Percentiles rank a stretch among this genome's conserved stretches.
Conservation (phyloP, 352 stramenopile species). For the Albugo candida region DNA sequence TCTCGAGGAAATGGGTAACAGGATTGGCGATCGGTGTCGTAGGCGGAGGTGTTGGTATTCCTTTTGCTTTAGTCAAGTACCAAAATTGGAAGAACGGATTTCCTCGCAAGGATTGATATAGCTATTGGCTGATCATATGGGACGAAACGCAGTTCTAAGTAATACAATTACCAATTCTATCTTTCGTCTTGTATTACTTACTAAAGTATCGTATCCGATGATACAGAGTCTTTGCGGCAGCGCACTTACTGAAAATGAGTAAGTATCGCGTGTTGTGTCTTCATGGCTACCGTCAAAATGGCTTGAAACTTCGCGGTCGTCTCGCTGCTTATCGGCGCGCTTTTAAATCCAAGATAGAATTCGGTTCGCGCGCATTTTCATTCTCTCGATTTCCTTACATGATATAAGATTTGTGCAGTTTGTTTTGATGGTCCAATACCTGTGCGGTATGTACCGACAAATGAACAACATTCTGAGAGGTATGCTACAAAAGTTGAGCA, state of each 20-base stretch:
- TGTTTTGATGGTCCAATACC: conserved; percentile 55
- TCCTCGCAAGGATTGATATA: conserved; percentile 47
- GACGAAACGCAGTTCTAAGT: no score
- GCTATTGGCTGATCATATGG: no score
- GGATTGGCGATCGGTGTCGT: conserved; percentile 38
- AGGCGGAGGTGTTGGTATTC: conserved; percentile 35
- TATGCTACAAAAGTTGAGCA: conserved; percentile 2
- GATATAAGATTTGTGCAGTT: conserved; percentile 15
- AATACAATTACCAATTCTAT: no score
- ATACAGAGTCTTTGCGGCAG: no score
- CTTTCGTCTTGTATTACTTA: no score
- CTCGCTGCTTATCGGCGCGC: conserved; percentile 47
- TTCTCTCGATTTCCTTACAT: not conserved
- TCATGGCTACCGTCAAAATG: conserved; percentile 67
- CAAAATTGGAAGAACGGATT: conserved; percentile 84
- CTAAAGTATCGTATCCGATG: no score
- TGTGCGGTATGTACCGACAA: conserved; percentile 48
- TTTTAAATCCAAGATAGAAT: conserved; percentile 65
- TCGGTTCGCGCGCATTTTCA: conserved; percentile 21
- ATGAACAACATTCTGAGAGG: conserved; percentile 23
- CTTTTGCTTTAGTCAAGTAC: conserved; percentile 46
- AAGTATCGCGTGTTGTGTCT: conserved; percentile 71
- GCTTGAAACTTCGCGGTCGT: conserved; percentile 40
- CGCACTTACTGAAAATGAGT: no score
- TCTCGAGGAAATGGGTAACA: conserved; percentile 48